These are phyloP conservation scores for Graphiopsis chlorocephala DNA, from an alignment of 2,329 filamentous ascomycete genomes.

Conservation along the genomic window DNA sequence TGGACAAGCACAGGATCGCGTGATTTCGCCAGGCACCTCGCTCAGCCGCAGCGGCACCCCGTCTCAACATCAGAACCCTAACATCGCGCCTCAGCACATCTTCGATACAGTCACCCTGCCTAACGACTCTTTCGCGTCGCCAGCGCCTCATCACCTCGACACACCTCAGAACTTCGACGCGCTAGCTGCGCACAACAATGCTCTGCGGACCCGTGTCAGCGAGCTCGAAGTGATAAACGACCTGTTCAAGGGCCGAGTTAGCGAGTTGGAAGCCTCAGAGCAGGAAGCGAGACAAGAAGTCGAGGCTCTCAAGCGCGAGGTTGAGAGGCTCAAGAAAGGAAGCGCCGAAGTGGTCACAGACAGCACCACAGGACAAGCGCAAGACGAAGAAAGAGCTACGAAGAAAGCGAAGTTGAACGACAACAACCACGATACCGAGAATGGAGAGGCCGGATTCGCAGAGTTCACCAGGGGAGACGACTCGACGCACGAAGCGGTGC, in stretches of 20 bases:
- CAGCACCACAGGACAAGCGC: background rate
- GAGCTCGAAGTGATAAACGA: conserved; percentile 92
- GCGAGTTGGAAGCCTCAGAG: conserved; percentile 74
- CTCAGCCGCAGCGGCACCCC: conserved; percentile 78
- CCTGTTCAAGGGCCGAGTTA: conserved; percentile 64
- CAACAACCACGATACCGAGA: background rate
- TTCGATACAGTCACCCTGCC: conserved; percentile 71
- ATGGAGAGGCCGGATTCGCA: conserved; percentile 4
- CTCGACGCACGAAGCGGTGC: background rate
- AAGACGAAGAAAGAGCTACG: background rate
- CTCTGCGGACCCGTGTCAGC: conserved; percentile 89
- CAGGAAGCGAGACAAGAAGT: conserved; percentile 61
- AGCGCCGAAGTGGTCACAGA: background rate
- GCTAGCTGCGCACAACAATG: conserved; percentile 74
- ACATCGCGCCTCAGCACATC: conserved; percentile 70
- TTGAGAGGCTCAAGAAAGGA: conserved; percentile 47
- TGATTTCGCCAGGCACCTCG: conserved; percentile 5
- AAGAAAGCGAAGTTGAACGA: conserved; percentile 10
- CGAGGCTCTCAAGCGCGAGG: conserved; percentile 55
- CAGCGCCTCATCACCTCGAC: conserved; percentile 52
- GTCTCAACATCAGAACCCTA: conserved; percentile 62
- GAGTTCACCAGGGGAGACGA: conserved; percentile 14
- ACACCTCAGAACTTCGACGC: conserved; percentile 76
- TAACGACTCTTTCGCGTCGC: conserved; percentile 64
- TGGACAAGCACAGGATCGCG: conserved; percentile 6